Percentiles rank a stretch among this genome's conserved stretches.
Conservation (phyloP, 257 asterid species). For the Rhazya stricta region DNA sequence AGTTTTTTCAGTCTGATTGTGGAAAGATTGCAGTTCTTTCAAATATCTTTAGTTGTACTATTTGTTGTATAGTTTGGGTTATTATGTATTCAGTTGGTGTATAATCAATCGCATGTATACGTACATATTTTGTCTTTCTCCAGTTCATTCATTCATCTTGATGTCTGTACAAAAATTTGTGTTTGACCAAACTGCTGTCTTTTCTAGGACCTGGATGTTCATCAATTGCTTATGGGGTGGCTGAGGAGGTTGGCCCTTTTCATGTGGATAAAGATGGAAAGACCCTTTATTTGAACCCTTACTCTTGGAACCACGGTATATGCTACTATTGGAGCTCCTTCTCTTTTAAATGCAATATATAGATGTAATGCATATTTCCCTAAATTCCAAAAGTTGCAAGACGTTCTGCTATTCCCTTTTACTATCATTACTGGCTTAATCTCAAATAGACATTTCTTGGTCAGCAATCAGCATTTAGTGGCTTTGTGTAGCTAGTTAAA, state of each 20-base stretch:
- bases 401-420: not conserved
- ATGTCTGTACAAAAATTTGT: constrained; percentile 1
- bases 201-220: constrained; percentile 94
- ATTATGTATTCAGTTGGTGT: not conserved
- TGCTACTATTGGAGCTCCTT: not conserved
- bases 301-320: constrained; percentile 90
- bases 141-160: not conserved
- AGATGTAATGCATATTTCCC: not conserved
- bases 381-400: not conserved
- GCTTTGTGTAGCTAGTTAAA: no score
- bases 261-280: constrained; percentile 93
- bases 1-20: not conserved
- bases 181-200: constrained; percentile 14
- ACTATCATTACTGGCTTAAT: not conserved
- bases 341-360: not conserved
- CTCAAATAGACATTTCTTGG: not conserved
- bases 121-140: not conserved
- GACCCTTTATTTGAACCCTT: constrained; percentile 73
- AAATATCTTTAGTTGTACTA: not conserved
- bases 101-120: not conserved
- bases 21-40: not conserved
- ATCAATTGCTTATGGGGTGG: constrained; percentile 85
- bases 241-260: constrained; percentile 93
- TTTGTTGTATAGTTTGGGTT: not conserved
- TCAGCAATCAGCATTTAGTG: not conserved